These are phyloP conservation scores for Amanita jacksonii DNA, from an alignment of 768 basidiomycete species.

Conservation along the genomic window DNA sequence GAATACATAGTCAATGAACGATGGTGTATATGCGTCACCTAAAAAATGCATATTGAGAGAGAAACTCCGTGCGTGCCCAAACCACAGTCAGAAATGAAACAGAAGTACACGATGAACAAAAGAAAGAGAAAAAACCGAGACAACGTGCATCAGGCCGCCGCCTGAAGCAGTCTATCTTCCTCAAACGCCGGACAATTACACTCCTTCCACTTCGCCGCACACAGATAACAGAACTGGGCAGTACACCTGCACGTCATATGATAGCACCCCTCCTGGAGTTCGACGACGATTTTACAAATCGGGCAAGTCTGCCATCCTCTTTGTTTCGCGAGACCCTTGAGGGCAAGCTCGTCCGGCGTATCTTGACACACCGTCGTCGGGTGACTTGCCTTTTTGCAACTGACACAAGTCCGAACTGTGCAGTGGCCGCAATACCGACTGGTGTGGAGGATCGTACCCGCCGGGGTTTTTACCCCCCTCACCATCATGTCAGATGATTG, in stretches of 20 bases:
- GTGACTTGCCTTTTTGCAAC: slow-evolving; percentile 42
- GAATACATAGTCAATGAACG: too few relatives aligned
- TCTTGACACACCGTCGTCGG: slow-evolving; percentile 26
- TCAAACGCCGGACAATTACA: slow-evolving; percentile 61
- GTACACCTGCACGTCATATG: slow-evolving; percentile 58
- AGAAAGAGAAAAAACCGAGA: too few relatives aligned
- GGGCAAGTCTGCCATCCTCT: slow-evolving; percentile 58
- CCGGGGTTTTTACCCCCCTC: background rate
- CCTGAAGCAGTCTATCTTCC: slow-evolving; percentile 27
- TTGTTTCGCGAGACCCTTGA: slow-evolving; percentile 34
- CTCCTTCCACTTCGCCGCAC: slow-evolving; percentile 51
- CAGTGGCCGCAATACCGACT: background rate
- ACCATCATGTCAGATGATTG: background rate
- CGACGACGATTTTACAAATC: slow-evolving; percentile 44
- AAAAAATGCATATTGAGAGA: too few relatives aligned
- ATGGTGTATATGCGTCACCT: too few relatives aligned
- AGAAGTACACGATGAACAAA: too few relatives aligned
- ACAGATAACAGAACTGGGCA: slow-evolving; percentile 56
- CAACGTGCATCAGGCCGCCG: too few relatives aligned
- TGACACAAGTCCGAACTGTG: background rate
- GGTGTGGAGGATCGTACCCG: background rate
- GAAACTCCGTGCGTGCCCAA: too few relatives aligned
- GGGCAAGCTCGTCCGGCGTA: slow-evolving; percentile 9
- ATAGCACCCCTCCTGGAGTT: slow-evolving; percentile 47
- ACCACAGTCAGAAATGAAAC: too few relatives aligned